Evolutionary conservation across 306 rosid species (phyloP), one percentile per base, ranked within the genome.

Genomic region (Arachis stenosperma): DNA sequence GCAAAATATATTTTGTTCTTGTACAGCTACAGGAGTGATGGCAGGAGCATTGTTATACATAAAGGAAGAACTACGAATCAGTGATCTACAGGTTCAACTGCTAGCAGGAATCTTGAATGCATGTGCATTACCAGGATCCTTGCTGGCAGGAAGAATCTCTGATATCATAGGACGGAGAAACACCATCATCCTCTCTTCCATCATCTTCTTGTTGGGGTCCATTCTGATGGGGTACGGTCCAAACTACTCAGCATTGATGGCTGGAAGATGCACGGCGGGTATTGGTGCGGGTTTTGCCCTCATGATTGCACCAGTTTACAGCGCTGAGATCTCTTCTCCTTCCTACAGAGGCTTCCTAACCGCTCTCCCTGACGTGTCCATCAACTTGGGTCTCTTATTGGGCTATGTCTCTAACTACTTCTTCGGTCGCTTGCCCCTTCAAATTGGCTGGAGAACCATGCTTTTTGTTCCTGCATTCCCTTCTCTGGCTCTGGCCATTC

Each of bases 41-140:
- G 79, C 89, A n/a, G 98, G 97, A 42, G 98, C 97, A 7, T 78
- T 88, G 40, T 54, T 90, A 62, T 90, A 86, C 87, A 93, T 90
- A 66, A 71, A 87, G 72, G 97, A 93, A 8, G 98, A 89, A 5
- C 77, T 90, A 11, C 14, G 69, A 52, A 88, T 90, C 77, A 82
- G 8, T 30, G 98, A 93, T 7, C n/a, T 37, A n/a, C 84, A 89
- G 71, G 87, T 93, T 2, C 73, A 78, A 66, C 77, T 89, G 3
- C 81, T 90, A 1, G 93, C 87, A 22, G 98, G 89, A 2, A 89
- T 89, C 47, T 80, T 90, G 8, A 89, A 90, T 44, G 11, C 78
- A 3, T 86, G 77, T 11, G 89, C 90, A 11, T 54, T 93, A 22
- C 65, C 81, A 0, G 93, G 92, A 3, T 84, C 88, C 44, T 65